These are phyloP conservation scores for Penicillium paradoxum DNA, from an alignment of 495 filamentous ascomycete species.

Conservation along the genomic window DNA sequence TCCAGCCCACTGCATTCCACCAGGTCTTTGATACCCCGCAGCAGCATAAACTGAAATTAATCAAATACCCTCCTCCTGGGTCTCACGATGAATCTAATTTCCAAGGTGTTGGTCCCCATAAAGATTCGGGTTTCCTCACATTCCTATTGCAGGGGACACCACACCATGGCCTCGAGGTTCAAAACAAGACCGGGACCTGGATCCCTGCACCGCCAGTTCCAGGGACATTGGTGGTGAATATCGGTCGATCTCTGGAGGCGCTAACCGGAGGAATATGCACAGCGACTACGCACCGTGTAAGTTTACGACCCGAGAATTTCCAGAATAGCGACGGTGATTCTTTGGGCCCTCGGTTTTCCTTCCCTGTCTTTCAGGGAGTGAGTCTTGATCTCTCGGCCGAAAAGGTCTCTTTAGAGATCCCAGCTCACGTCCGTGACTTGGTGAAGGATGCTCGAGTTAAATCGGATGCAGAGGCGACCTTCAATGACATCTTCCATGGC, in stretches of 20 bases:
- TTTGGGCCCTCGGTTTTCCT: constrained; percentile 68
- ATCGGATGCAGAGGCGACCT: constrained; percentile 42
- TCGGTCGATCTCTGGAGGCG: constrained; percentile 89
- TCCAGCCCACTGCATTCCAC: constrained; percentile 67
- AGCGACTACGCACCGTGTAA: constrained; percentile 80
- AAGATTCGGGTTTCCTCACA: constrained; percentile 82
- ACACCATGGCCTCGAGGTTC: constrained; percentile 81
- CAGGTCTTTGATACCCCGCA: constrained; percentile 69
- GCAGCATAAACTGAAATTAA: constrained; percentile 87
- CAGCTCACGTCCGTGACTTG: constrained; percentile 53
- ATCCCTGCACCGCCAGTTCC: constrained; percentile 53
- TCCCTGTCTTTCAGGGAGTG: constrained; percentile 91
- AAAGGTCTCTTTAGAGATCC: constrained; percentile 63
- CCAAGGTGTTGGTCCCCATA: constrained; percentile 84
- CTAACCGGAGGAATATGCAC: constrained; percentile 84
- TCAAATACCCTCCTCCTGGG: constrained; percentile 69
- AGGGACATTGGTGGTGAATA: constrained; percentile 72
- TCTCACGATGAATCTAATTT: constrained; percentile 9
- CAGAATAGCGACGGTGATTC: constrained; percentile 17
- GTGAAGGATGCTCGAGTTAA: constrained; percentile 36
- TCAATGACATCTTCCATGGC: constrained; percentile 39
- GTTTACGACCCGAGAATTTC: constrained; percentile 30
- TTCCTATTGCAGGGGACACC: constrained; percentile 83
- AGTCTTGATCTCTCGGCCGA: constrained; percentile 77
- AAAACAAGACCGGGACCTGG: constrained; percentile 80